A percentile compares a stretch with the other conserved stretches of the same genome.
Conservation (phyloP, 208 protist species). For the Phytomonas sp. region DNA sequence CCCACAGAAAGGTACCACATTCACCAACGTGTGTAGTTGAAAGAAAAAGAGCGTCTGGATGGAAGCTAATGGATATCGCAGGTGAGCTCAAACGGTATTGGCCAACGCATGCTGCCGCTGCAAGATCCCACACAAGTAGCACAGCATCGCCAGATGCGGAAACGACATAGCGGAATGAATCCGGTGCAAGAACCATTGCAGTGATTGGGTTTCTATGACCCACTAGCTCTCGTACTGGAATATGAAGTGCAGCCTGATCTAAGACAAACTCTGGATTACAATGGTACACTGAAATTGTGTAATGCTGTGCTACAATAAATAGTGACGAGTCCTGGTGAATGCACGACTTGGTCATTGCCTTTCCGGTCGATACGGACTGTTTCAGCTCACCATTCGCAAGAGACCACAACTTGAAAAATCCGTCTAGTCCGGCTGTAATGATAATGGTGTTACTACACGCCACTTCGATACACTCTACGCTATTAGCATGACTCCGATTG, state of each 20-base stretch:
- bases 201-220: constrained; percentile 79
- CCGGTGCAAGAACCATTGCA: constrained; percentile 65
- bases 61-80: constrained; percentile 71
- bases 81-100: constrained; percentile 72
- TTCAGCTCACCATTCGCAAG: constrained; percentile 37
- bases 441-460: constrained; percentile 62
- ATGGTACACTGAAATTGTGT: constrained; percentile 64
- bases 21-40: constrained; percentile 77
- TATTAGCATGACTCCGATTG: constrained; percentile 42
- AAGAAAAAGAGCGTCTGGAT: constrained; percentile 82
- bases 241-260: background rate
- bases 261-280: constrained; percentile 59
- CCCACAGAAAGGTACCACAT: constrained; percentile 77
- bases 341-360: constrained; percentile 63
- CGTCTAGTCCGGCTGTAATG: constrained; percentile 67
- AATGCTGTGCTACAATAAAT: constrained; percentile 69
- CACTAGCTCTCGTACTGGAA: constrained; percentile 46
- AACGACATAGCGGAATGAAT: constrained; percentile 63
- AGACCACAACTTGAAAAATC: constrained; percentile 71
- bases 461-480: constrained; percentile 76
- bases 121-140: constrained; percentile 80
- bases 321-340: constrained; percentile 61
- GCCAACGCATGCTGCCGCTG: constrained; percentile 72
- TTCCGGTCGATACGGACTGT: constrained; percentile 26
- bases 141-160: constrained; percentile 63